Base-by-base conservation (phyloP, 2,329 filamentous ascomycete species). In the Paraconiothyrium brasiliense region DNA sequence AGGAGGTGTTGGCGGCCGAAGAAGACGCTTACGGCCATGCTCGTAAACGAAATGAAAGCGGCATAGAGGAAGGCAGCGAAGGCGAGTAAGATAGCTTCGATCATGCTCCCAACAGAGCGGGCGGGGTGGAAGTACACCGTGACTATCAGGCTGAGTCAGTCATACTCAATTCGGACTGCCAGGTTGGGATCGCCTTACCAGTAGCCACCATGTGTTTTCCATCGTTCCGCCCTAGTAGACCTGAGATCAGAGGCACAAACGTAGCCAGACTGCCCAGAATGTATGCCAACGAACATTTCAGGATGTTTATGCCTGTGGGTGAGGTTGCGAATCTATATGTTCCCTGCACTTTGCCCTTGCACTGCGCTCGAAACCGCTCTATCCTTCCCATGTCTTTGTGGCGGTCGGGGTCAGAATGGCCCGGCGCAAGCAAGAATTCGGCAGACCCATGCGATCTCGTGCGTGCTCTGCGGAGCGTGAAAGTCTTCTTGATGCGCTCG, bases 111-210 rank as follows among this genome's bases (percentile, higher is more conserved):
- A 30, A 90, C 87, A 20, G 92, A 92, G 60, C 94, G 86, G 6
- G 93, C 92, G 4, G 94, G 93, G 76, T 97, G 93, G 72, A 97
- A 98, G 74, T 97, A 98, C 11, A 97, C 94, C 0, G 93, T 96
- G 60, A 97, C 88, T 55, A 34, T 7, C 24, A 32, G n/a, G 30
- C 4, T 13, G 27, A 54, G 46, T 32, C 4, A 48, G 46, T n/a
- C 13, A 5, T 10, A 11, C 22, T 30, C 24, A 14, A 22, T 16
- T 34, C 16, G 9, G 16, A 1, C 8, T 27, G 24, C 6, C 14
- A 55, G 34, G 4, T n/a, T 11, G 24, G 4, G 39, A 16, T 24
- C 20, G 27, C 8, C 41, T 32, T 46, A 55, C 52, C 34, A 2
- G 94, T 97, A 35, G 93, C 93, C 55, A 97, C 93, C 73, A 97